Base-by-base conservation (phyloP, 2,329 filamentous ascomycete species). In the Nemania bipapillata region DNA sequence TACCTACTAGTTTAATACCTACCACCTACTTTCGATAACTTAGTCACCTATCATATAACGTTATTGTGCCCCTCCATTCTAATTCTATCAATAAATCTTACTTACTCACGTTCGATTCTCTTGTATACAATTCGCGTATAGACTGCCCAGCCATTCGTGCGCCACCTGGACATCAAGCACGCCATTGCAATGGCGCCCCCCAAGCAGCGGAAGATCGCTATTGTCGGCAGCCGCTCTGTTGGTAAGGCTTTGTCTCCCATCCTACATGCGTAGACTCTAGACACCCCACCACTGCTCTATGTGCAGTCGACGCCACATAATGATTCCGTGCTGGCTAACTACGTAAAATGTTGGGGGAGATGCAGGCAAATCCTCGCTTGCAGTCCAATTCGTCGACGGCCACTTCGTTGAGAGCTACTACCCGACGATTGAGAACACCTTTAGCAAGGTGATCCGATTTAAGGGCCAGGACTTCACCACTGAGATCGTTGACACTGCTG, bases 381-480 rank as follows among this genome's bases (percentile, higher is more conserved):
- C 96, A 12, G 96, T 98, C 55, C 95, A 95, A 79, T 98, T 96
- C 79, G 95, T 97, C 78, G 96, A 99, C 80, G 94, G 94, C 71
- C 94, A 97, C 83, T 99, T 99, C 79, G 95, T 99, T 78, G 96
- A 99, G 81, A 96, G 92, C 81, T 99, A 99, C 83, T 99, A 99
- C 81, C 96, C 96, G 40, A 99, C 96, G 47, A 98, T 99, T 77
- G 96, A 99, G 82, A 99, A 98, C 81, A 98, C 95, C 2, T 99
- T 99, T 80, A 96, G 92, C 85, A 97, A 97, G 81, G 91, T 94
- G 74, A 97, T 99, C 80, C 92, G 93, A 76, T 91, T 92, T 81
- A 97, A 96, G 82, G 91, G 92, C 58, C 93, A 97, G 81, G 96
- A 98, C 73, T 99, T 90, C 81, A 90, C 92, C 59, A 97, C 94